A percentile compares a stretch with the other conserved stretches of the same genome.
Conservation (phyloP, 805 yeast species). For the Hanseniaspora guilliermondii region DNA sequence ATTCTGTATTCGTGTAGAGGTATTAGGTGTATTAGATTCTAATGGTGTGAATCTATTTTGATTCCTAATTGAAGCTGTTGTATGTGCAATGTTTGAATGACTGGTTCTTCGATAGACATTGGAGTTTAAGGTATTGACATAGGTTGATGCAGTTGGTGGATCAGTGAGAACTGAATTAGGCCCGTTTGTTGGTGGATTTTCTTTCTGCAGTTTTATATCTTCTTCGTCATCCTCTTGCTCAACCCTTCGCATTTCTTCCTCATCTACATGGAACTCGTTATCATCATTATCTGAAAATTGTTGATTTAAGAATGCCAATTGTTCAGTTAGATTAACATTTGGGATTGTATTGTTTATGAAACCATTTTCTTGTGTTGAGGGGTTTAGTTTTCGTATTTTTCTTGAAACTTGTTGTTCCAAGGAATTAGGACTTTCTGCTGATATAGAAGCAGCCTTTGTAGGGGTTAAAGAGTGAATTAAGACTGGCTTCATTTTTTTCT, state of each 20-base stretch:
- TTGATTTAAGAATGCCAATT: slow-evolving; percentile 7
- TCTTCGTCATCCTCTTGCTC: slow-evolving; percentile 21
- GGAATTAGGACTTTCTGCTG: background rate
- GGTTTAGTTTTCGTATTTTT: background rate
- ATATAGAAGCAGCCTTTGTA: background rate
- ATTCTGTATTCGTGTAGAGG: background rate
- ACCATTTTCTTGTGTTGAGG: background rate
- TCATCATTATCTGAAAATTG: slow-evolving; percentile 10
- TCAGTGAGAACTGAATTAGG: slow-evolving; percentile 2
- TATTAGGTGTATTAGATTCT: background rate
- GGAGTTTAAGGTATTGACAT: background rate
- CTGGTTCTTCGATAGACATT: background rate
- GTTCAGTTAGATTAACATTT: slow-evolving; percentile 1
- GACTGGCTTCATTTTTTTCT: slow-evolving; percentile 3
- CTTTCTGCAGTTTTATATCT: slow-evolving; percentile 33
- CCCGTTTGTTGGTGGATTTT: slow-evolving; percentile 17
- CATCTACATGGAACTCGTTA: slow-evolving; percentile 10
- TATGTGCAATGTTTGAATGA: background rate
- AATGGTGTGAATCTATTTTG: slow-evolving; percentile 1
- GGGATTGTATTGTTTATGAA: background rate
- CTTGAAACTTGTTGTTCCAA: background rate
- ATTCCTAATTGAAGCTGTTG: background rate
- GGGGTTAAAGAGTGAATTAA: slow-evolving; percentile 8
- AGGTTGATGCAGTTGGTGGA: slow-evolving; percentile 4
- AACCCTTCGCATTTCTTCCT: slow-evolving; percentile 9